phyloP scores from a whole-genome alignment of 2,329 filamentous ascomycete genomes.

The Phialemoniopsis sp. region DNA sequence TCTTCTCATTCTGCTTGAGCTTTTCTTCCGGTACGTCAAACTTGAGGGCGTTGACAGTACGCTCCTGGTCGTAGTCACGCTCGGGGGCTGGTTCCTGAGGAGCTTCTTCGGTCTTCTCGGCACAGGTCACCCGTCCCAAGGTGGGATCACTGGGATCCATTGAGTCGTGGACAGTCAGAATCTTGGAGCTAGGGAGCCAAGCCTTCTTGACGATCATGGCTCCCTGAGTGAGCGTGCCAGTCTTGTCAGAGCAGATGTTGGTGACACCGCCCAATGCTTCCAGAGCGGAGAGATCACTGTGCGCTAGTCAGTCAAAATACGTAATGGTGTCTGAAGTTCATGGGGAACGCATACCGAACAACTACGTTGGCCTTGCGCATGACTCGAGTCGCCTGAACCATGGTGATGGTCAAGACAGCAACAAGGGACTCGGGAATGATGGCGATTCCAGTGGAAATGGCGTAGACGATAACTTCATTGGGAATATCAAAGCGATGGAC shows the following conservation, averaged over 20 bases:
- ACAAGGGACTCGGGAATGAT: conserved; percentile 65
- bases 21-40: conserved; percentile 61
- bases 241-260: conserved; percentile 72
- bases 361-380: conserved; percentile 64
- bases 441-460: conserved; percentile 57
- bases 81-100: conserved; percentile 28
- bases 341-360: conserved; percentile 37
- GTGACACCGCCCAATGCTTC: conserved; percentile 69
- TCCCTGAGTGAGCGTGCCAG: conserved; percentile 64
- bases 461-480: conserved; percentile 57
- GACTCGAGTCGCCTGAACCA: conserved; percentile 61
- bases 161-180: conserved; percentile 58
- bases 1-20: conserved; percentile 30
- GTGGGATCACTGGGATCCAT: conserved; percentile 59
- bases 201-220: conserved; percentile 67
- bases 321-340: not conserved
- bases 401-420: conserved; percentile 67
- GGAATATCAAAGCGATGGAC: conserved; percentile 49
- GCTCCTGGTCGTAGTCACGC: conserved; percentile 55
- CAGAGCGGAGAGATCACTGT: conserved; percentile 56
- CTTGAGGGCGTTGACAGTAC: conserved; percentile 55
- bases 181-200: conserved; percentile 55
- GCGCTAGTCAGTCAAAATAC: conserved; percentile 1
- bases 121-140: conserved; percentile 47
- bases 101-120: conserved; percentile 22